Evolutionary conservation across 1,139 yeast genomes (phyloP).

Genomic region (Taphrina confusa): DNA sequence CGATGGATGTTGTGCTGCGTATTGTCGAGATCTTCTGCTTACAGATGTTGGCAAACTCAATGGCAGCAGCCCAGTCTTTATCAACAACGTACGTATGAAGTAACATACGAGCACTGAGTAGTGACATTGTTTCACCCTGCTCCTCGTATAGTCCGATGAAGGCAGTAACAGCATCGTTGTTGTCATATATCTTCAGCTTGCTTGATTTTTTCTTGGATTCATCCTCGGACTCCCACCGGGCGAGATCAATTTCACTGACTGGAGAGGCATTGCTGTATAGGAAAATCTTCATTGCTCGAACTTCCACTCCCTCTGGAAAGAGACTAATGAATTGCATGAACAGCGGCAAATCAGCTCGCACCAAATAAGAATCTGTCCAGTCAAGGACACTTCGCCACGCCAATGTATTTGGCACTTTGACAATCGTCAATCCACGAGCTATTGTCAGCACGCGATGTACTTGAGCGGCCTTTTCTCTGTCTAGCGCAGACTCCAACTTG

Average conservation of each 20-base stretch:
- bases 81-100: background rate
- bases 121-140: background rate
- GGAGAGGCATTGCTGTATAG: constrained; percentile 68
- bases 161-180: background rate
- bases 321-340: constrained; percentile 56
- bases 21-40: background rate
- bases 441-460: constrained; percentile 55
- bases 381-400: constrained; percentile 81
- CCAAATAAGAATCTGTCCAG: constrained; percentile 64
- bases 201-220: background rate
- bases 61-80: constrained; percentile 5
- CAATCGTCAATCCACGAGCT: constrained; percentile 72
- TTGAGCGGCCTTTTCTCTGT: constrained; percentile 47
- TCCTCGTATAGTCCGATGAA: background rate
- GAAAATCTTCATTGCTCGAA: constrained; percentile 53
- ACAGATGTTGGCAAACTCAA: background rate
- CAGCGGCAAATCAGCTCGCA: constrained; percentile 54
- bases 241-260: constrained; percentile 44
- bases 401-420: constrained; percentile 59
- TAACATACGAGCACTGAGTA: background rate
- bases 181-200: background rate
- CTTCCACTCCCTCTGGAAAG: constrained; percentile 66
- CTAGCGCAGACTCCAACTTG: constrained; percentile 54
- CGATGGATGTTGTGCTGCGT: background rate
- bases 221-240: background rate